Evolutionary conservation across 2,329 filamentous ascomycete genomes (phyloP).

Genomic region (Hymenoscyphus infarciens): DNA sequence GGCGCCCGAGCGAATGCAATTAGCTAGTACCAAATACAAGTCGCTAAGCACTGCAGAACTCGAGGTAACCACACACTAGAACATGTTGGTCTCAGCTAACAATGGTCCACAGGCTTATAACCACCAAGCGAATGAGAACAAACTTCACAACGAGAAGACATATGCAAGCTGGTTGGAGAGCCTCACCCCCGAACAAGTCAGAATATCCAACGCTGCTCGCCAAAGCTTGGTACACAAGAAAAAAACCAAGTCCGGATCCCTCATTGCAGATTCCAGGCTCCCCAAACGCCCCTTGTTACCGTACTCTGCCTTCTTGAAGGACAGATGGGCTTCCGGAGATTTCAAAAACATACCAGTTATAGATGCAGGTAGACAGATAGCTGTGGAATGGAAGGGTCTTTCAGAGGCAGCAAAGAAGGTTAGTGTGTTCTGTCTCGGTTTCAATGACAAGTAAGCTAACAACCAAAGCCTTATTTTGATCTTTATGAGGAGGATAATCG

Average conservation of each 20-base stretch:
- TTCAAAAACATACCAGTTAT: conserved; percentile 42
- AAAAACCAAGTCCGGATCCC: conserved; percentile 20
- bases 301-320: conserved; percentile 43
- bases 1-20: conserved; percentile 5
- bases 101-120: conserved; percentile 46
- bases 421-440: conserved; percentile 5
- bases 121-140: conserved; percentile 46
- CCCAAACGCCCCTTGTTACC: conserved; percentile 42
- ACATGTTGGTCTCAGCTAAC: conserved; percentile 11
- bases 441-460: background rate
- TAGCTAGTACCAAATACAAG: conserved; percentile 33
- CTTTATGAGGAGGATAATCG: conserved; percentile 23
- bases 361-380: conserved; percentile 42
- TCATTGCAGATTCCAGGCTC: conserved; percentile 51
- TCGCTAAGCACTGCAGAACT: conserved; percentile 34
- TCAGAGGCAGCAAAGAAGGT: conserved; percentile 44
- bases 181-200: conserved; percentile 55
- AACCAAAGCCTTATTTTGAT: conserved; percentile 33
- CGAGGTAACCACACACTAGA: conserved; percentile 35
- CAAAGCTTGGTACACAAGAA: conserved; percentile 22
- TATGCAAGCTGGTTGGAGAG: conserved; percentile 52
- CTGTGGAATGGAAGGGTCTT: conserved; percentile 47
- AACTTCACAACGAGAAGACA: conserved; percentile 40
- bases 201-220: conserved; percentile 56
- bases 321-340: conserved; percentile 46